Evolutionary conservation across 139 green algal species (phyloP).

Genomic region (Chlamydomonas sp.): DNA sequence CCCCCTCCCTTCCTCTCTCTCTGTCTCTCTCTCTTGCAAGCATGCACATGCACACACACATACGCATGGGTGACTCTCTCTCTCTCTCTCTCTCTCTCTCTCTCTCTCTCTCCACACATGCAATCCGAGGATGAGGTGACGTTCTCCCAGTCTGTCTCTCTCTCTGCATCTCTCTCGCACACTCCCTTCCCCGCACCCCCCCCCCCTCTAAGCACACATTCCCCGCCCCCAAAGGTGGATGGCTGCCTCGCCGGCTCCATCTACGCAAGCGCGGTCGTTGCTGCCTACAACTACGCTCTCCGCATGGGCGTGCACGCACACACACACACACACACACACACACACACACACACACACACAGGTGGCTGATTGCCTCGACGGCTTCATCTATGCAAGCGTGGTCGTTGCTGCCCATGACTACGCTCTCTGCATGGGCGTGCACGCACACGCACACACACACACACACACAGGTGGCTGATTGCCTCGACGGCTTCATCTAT

Average conservation of each 20-base stretch:
- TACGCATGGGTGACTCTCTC: neutral
- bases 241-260: neutral
- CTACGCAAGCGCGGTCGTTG: neutral
- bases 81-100: too few species aligned
- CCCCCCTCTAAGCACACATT: too few species aligned
- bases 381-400: neutral
- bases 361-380: neutral
- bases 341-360: too few species aligned
- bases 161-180: too few species aligned
- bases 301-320: constrained; percentile 15
- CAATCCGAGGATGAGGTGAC: too few species aligned
- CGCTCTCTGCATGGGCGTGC: constrained; percentile 2
- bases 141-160: too few species aligned
- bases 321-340: too few species aligned
- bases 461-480: neutral
- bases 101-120: too few species aligned
- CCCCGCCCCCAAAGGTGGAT: too few species aligned
- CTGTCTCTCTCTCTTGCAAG: too few species aligned
- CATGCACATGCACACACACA: neutral
- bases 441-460: neutral
- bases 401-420: constrained; percentile 12
- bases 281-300: constrained; percentile 6
- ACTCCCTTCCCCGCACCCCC: too few species aligned
- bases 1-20: neutral
- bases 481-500: neutral